Evolutionary conservation across 805 yeast species (phyloP), one percentile per base, ranked within the genome.

Genomic region (Debaryomyces maramus): DNA sequence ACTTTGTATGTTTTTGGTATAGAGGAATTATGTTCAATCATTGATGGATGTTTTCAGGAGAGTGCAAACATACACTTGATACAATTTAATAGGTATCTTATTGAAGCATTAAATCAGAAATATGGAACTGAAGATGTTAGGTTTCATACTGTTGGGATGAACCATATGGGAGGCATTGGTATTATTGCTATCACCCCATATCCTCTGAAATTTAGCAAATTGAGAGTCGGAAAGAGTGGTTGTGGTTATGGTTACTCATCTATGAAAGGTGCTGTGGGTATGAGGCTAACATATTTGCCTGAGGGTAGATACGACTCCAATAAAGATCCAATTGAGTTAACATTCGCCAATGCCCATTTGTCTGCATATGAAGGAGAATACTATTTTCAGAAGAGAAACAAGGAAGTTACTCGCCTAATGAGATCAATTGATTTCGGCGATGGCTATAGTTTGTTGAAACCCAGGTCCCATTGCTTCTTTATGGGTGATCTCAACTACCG

Each of bases 401-500:
- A 53, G 3, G 81, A 85, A 52, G 67, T 78, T 24, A 48, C 61
- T 23, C 60, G 64, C 3, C 60, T 87, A 3, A 68, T 80, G 51
- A 66, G 77, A 22, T 72, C 77, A 3, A 54, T 85, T 34, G 78
- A 73, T 40, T 81, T 85, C 53, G 75, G 72, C 9, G 83, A 81
- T 48, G 81, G 79, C 3, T 70, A 59, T 51, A 74, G 80, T 17
- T 60, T 76, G 18, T 55, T 81, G 32, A 75, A 75, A 44, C 80
- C 81, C 0, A 48, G 61, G 1, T 51, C 73, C 8, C 95, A 85
- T 55, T 61, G 82, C 4, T 83, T 89, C 52, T 58, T 89, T 38
- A 63, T 87, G 72, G 98, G 98, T 0, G 98, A 90, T 60, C 66
- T 90, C 51, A 90, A 90, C 56, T 90, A 85, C 59, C 70, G 98